Evolutionary conservation across 1,284 basidiomycete genomes (phyloP), one percentile per base, ranked within the genome.

Genomic region (Cutaneotrichosporon dermatis): DNA sequence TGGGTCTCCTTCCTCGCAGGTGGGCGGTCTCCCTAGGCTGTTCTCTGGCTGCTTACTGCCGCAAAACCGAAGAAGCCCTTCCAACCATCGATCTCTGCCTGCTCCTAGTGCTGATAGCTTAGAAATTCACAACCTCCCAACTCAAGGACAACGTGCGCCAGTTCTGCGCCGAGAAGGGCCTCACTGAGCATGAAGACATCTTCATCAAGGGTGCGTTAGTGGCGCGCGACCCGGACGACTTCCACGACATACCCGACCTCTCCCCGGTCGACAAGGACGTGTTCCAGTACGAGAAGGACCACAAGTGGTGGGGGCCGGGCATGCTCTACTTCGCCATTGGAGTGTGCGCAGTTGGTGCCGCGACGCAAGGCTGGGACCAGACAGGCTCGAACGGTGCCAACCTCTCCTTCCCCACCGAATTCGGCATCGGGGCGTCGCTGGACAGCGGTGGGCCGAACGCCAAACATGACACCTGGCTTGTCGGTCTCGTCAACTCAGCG

Each of bases 121-220:
- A 25, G 25, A 25, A 25, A 25, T 25, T 25, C 25, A 25, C 25
- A 25, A 25, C 25, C 25, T 25, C 25, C 25, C 25, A 25, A 25
- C 25, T 41, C 40, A 12, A 12, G 40, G 44, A 5, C n/a, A 6
- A 16, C 11, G 44, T 16, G 6, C n/a, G 15, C 44, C n/a, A 6
- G n/a, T 45, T 45, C 44, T 45, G 44, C 10, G n/a, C 10, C 7
- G 44, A 45, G n/a, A 6, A n/a, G 11, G n/a, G 44, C 44, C 25
- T 45, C 6, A 15, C n/a, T 4, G 15, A 45, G n/a, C 15, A 45
- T 6, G 25, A 33, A n/a, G 13, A 6, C n/a, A 15, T 81, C 41
- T 81, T 87, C 64, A 74, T 79, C 66, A 85, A 85, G 70, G 86
- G 84, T 15, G 86, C 86, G 0, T 78, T 88, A 36, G 74, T 88